Evolutionary conservation across 805 yeast species (phyloP).

Genomic region (Hanseniaspora occidentalis): DNA sequence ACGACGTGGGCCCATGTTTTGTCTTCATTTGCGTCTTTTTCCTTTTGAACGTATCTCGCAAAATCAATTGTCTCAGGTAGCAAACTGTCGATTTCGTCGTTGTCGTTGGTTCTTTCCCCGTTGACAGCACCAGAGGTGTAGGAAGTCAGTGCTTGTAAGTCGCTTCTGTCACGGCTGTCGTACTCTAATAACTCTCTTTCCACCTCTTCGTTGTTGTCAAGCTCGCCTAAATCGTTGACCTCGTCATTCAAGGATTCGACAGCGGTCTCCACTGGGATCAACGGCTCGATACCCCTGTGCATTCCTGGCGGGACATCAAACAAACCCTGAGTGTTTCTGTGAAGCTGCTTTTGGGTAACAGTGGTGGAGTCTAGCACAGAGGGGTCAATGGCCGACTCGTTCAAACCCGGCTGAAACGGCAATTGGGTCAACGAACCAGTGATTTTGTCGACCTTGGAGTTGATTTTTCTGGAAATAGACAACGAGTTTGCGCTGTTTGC

Average conservation of each 20-base stretch:
- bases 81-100: slow-evolving; percentile 29
- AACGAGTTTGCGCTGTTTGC: slow-evolving; percentile 59
- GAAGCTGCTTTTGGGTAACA: slow-evolving; percentile 25
- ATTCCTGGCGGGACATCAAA: slow-evolving; percentile 79
- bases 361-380: slow-evolving; percentile 14
- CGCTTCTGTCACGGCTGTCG: slow-evolving; percentile 6
- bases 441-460: slow-evolving; percentile 46
- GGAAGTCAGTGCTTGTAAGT: slow-evolving; percentile 1
- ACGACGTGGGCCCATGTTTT: slow-evolving; percentile 93
- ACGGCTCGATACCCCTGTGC: slow-evolving; percentile 47
- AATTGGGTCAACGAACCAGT: slow-evolving; percentile 61
- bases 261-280: slow-evolving; percentile 6
- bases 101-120: slow-evolving; percentile 4
- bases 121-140: slow-evolving; percentile 6
- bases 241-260: slow-evolving; percentile 14
- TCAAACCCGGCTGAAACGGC: slow-evolving; percentile 93
- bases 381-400: slow-evolving; percentile 17
- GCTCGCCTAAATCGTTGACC: slow-evolving; percentile 14
- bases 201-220: slow-evolving; percentile 24
- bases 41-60: slow-evolving; percentile 26
- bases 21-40: slow-evolving; percentile 22
- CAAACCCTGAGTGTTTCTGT: slow-evolving; percentile 61
- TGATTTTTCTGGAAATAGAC: slow-evolving; percentile 56
- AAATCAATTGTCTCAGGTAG: slow-evolving; percentile 40
- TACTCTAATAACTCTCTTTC: slow-evolving; percentile 17